phyloP scores from a whole-genome alignment of 2,329 filamentous ascomycete genomes.

The Penicillium sp. region DNA sequence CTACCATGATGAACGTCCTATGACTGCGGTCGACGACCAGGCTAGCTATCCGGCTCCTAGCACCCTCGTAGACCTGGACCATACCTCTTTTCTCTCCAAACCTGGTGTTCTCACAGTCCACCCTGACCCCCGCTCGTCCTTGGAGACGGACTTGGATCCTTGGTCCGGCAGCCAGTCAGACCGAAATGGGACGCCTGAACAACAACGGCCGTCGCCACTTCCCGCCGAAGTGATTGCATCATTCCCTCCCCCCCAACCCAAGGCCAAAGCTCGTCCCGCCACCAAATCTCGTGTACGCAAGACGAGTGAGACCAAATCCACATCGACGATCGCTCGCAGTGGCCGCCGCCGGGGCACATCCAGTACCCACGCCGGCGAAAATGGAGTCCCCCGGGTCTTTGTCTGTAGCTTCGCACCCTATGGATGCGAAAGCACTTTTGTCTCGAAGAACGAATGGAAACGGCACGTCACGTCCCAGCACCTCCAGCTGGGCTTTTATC shows the following conservation, averaged over 20 bases:
- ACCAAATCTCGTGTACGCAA: conserved; percentile 17
- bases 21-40: conserved; percentile 16
- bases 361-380: conserved; percentile 4
- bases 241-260: conserved; percentile 8
- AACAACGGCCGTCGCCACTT: conserved; percentile 15
- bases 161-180: conserved; percentile 21
- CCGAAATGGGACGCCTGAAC: conserved; percentile 21
- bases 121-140: conserved; percentile 17
- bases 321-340: conserved; percentile 14
- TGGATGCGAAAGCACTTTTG: conserved; percentile 73
- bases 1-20: conserved; percentile 23
- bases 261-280: conserved; percentile 13
- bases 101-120: conserved; percentile 11
- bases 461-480: conserved; percentile 83
- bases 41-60: conserved; percentile 24
- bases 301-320: conserved; percentile 13
- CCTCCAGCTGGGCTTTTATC: conserved; percentile 72
- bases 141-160: conserved; percentile 13
- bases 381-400: conserved; percentile 57
- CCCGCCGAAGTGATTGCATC: conserved; percentile 1
- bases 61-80: conserved; percentile 16
- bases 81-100: conserved; percentile 12
- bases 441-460: conserved; percentile 94
- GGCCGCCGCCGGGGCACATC: conserved; percentile 10
- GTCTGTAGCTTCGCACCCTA: conserved; percentile 78